Percentiles rank a stretch among this genome's conserved stretches.
Conservation (phyloP, 179 eudicot species). For the Silene coronaria region DNA sequence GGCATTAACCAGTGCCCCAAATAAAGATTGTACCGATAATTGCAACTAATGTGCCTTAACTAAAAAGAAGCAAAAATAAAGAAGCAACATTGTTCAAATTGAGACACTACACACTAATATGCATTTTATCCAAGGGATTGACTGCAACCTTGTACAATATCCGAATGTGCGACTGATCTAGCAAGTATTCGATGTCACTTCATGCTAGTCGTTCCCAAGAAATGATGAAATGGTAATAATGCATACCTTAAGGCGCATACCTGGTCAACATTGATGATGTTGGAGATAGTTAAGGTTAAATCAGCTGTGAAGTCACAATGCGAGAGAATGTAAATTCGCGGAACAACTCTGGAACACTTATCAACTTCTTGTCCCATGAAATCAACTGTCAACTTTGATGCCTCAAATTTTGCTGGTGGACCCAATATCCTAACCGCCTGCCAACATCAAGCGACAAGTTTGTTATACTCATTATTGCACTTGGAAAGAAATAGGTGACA, state of each 20-base stretch:
- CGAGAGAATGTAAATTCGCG: constrained; percentile 75
- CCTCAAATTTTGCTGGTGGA: constrained; percentile 81
- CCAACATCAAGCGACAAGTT: neutral
- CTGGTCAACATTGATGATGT: constrained; percentile 63
- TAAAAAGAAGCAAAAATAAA: too few relatives aligned
- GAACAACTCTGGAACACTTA: constrained; percentile 42
- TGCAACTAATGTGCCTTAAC: too few relatives aligned
- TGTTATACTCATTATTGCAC: neutral
- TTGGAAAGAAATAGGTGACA: neutral
- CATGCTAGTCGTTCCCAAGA: neutral
- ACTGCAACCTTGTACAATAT: neutral
- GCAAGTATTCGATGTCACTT: neutral
- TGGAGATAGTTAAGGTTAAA: constrained; percentile 72
- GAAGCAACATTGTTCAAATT: neutral
- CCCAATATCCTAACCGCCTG: constrained; percentile 81
- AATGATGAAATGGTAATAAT: constrained; percentile 15
- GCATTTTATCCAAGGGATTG: neutral
- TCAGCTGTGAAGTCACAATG: constrained; percentile 93
- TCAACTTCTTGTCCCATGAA: constrained; percentile 55
- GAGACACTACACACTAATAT: neutral
- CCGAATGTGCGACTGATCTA: neutral
- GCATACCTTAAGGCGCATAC: constrained; percentile 48
- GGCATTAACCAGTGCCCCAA: too few relatives aligned
- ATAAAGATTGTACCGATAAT: too few relatives aligned
- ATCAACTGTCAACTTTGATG: constrained; percentile 71